Percentiles rank a stretch among this genome's conserved stretches.
Conservation (phyloP, 2,329 filamentous ascomycete species). For the Colletotrichum acutatum region DNA sequence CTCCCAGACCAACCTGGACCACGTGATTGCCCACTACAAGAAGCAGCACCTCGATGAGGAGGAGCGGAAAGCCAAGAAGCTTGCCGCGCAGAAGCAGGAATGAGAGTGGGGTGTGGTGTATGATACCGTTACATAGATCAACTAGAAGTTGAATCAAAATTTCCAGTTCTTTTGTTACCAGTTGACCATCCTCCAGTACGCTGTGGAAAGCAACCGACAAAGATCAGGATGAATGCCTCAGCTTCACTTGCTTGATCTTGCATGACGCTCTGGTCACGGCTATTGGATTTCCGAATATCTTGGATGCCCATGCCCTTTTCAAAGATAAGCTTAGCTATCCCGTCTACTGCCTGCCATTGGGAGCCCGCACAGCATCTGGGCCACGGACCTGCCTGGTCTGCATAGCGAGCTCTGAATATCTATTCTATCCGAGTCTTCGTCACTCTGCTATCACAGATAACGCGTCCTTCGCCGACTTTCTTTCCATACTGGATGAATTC, state of each 20-base stretch:
- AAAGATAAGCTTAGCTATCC: background rate
- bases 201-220: background rate
- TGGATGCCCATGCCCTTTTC: too few relatives aligned
- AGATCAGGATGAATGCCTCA: background rate
- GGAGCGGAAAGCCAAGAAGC: constrained; percentile 63
- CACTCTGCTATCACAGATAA: background rate
- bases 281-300: background rate
- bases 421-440: background rate
- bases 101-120: constrained; percentile 25
- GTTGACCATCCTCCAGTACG: background rate
- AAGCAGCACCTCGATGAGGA: constrained; percentile 65
- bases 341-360: background rate
- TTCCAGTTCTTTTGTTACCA: constrained; percentile 25
- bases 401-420: background rate
- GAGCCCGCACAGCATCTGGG: background rate
- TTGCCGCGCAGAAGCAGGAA: constrained; percentile 31
- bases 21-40: constrained; percentile 67
- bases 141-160: constrained; percentile 29
- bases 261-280: background rate
- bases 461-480: background rate
- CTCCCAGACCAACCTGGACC: constrained; percentile 63
- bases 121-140: constrained; percentile 36
- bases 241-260: background rate
- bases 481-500: background rate
- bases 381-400: background rate